phyloP scores from a whole-genome alignment of 768 basidiomycete species.

The Hemileccinum impolitum region DNA sequence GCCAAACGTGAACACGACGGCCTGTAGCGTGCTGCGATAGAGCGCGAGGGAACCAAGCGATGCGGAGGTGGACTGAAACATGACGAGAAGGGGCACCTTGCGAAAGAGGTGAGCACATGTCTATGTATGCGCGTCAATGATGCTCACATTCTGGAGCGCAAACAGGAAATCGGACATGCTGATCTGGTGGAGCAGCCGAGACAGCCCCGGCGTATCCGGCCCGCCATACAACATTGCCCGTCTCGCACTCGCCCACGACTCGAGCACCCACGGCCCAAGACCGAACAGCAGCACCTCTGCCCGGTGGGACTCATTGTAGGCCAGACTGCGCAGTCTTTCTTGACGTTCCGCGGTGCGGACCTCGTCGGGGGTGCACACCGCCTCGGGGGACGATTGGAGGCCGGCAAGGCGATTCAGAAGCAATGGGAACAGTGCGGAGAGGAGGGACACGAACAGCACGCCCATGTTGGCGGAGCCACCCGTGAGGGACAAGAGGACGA shows the following conservation, averaged over 20 bases:
- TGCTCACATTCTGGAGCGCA: slow-evolving; percentile 66
- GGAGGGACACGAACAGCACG: slow-evolving; percentile 56
- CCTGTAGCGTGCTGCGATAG: slow-evolving; percentile 75
- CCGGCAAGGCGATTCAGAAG: slow-evolving; percentile 50
- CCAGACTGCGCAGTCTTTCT: slow-evolving; percentile 72
- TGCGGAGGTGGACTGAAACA: slow-evolving; percentile 67
- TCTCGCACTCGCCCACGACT: slow-evolving; percentile 68
- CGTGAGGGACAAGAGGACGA: slow-evolving; percentile 64
- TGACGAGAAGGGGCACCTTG: slow-evolving; percentile 72
- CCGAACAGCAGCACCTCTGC: slow-evolving; percentile 82
- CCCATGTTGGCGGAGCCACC: slow-evolving; percentile 49
- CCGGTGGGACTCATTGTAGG: slow-evolving; percentile 71
- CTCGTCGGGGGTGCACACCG: slow-evolving; percentile 50
- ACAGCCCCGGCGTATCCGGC: slow-evolving; percentile 38
- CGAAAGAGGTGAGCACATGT: background rate
- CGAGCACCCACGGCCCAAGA: slow-evolving; percentile 80
- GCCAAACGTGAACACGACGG: slow-evolving; percentile 62
- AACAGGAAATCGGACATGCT: slow-evolving; percentile 63
- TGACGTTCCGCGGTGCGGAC: slow-evolving; percentile 64
- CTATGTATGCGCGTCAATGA: no score
- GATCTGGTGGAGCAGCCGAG: slow-evolving; percentile 49
- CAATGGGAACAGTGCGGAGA: slow-evolving; percentile 59
- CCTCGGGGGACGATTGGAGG: slow-evolving; percentile 40
- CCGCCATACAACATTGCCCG: slow-evolving; percentile 58
- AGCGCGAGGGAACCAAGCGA: slow-evolving; percentile 80